A percentile compares a stretch with the other conserved stretches of the same genome.
phyloP scores from a whole-genome alignment of 768 basidiomycete genomes.

The Royoungia palumana region DNA sequence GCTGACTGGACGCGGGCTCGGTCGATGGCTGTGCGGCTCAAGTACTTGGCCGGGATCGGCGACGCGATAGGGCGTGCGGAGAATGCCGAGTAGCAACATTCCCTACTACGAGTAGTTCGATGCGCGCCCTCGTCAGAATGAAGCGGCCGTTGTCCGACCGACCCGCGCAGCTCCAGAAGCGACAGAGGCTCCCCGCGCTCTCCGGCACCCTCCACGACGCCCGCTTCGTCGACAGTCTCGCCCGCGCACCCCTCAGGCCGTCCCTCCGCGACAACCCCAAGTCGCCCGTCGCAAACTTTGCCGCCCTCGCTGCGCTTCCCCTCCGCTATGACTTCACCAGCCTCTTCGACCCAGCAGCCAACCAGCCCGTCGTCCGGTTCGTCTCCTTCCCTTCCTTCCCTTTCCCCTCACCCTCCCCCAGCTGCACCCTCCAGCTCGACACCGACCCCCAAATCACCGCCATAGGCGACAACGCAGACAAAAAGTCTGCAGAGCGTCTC shows the following conservation, averaged over 20 bases:
- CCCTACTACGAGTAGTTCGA: not conserved
- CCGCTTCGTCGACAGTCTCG: constrained; percentile 26
- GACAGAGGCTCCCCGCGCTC: no score
- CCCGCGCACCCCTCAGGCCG: constrained; percentile 24
- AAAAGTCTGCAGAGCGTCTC: constrained; percentile 68
- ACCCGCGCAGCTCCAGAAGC: constrained; percentile 19
- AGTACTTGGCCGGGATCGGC: constrained; percentile 69
- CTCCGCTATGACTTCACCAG: constrained; percentile 16
- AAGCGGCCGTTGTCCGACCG: constrained; percentile 17
- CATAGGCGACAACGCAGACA: constrained; percentile 56
- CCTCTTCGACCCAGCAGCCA: constrained; percentile 12
- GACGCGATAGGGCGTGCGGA: constrained; percentile 26
- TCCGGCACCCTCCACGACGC: constrained; percentile 38
- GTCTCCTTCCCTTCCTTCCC: not conserved
- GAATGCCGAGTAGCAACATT: no score
- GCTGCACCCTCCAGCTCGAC: constrained; percentile 25
- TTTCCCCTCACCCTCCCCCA: constrained; percentile 10
- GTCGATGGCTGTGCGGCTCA: constrained; percentile 59
- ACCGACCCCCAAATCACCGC: constrained; percentile 45
- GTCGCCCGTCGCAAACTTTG: constrained; percentile 47
- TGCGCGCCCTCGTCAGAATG: not conserved
- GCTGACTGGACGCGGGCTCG: constrained; percentile 59
- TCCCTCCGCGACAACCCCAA: constrained; percentile 46
- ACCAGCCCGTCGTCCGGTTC: constrained; percentile 21
- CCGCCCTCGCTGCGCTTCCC: constrained; percentile 8